Conservation (phyloP, 371 early-diverging fungal species). For the Actinomucor elegans region DNA sequence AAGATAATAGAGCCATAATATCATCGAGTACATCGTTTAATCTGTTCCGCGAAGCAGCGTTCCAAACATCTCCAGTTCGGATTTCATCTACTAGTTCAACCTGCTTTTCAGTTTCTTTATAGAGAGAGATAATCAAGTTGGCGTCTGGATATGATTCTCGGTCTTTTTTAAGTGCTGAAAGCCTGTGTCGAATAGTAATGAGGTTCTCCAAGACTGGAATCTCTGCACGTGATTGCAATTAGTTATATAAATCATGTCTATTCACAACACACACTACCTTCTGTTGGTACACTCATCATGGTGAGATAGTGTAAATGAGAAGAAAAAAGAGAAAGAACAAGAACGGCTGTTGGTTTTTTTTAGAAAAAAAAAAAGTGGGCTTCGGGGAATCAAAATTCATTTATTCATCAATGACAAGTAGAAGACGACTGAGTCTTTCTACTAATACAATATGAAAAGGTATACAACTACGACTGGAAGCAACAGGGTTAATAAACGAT, state of each 20-base stretch:
- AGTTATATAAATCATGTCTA: no score
- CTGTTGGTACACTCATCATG: constrained; percentile 4
- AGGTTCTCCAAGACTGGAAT: constrained; percentile 65
- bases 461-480: constrained; percentile 33
- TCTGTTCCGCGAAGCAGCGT: constrained; percentile 51
- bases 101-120: constrained; percentile 62
- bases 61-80: constrained; percentile 46
- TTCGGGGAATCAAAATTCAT: background rate
- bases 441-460: constrained; percentile 39
- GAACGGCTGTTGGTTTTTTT: background rate
- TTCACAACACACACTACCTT: no score
- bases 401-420: constrained; percentile 13
- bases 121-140: constrained; percentile 57
- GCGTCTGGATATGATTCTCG: constrained; percentile 64
- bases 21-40: constrained; percentile 78
- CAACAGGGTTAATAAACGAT: constrained; percentile 36
- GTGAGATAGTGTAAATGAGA: background rate
- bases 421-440: constrained; percentile 32
- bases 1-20: constrained; percentile 73
- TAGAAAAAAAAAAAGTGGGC: background rate
- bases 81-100: constrained; percentile 53
- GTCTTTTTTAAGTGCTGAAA: constrained; percentile 74
- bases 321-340: background rate
- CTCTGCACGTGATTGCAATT: constrained; percentile 51
- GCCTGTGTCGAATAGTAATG: constrained; percentile 69